Conservation (phyloP, 352 stramenopile genomes). For the Pythium rishiriense region DNA sequence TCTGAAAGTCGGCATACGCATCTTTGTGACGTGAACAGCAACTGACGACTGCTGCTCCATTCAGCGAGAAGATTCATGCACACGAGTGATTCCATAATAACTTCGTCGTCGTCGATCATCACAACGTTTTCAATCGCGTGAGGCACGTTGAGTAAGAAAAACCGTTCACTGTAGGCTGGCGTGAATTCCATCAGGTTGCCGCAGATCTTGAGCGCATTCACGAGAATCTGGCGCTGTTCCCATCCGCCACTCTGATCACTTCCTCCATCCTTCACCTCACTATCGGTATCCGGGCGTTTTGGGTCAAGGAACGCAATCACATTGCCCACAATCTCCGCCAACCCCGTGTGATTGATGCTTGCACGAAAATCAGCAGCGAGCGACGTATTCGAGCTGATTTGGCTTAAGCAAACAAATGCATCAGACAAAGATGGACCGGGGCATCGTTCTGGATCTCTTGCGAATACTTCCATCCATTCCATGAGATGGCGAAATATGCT, state of each 20-base stretch:
- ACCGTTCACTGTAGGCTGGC: conserved; percentile 32
- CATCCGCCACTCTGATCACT: not conserved
- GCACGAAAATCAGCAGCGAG: conserved; percentile 33
- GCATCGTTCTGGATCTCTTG: conserved; percentile 40
- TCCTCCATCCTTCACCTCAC: not conserved
- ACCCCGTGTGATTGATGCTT: conserved; percentile 36
- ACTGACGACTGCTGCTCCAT: conserved; percentile 19
- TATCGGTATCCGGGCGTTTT: not conserved
- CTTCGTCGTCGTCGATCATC: conserved; percentile 39
- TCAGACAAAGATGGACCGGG: conserved; percentile 35
- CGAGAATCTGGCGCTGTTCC: conserved; percentile 24
- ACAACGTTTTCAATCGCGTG: conserved; percentile 50
- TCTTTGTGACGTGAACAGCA: conserved; percentile 33
- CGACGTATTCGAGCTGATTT: conserved; percentile 35
- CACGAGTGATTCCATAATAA: conserved; percentile 40
- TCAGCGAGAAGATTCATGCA: conserved; percentile 36
- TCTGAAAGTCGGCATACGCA: conserved; percentile 29
- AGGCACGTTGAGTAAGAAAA: conserved; percentile 39
- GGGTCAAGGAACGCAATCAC: conserved; percentile 41
- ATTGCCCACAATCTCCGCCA: conserved; percentile 49
- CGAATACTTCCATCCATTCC: conserved; percentile 78
- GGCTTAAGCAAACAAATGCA: conserved; percentile 43
- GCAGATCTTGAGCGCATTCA: conserved; percentile 43
- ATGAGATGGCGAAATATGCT: conserved; percentile 47
- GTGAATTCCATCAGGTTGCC: conserved; percentile 48